Percentiles rank a stretch among this genome's conserved stretches.
These are phyloP conservation scores for Linnemannia elongata DNA, from an alignment of 192 early-diverging fungal genomes.

Conservation along the genomic window DNA sequence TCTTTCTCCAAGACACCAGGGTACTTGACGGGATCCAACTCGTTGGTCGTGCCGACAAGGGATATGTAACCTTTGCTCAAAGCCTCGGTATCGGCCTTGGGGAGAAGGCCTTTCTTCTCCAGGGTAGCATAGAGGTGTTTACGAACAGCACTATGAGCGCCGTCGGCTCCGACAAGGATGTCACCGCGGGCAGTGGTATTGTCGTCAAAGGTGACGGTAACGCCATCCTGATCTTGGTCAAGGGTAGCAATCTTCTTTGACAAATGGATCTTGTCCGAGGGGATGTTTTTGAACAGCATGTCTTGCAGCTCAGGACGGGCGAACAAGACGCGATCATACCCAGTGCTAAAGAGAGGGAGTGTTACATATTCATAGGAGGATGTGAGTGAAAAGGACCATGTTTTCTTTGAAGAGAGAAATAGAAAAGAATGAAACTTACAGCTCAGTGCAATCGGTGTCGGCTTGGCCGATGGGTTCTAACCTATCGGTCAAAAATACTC, in stretches of 20 bases:
- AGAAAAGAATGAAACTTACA: background rate
- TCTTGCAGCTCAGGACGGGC: slow-evolving; percentile 23
- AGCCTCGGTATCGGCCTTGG: slow-evolving; percentile 1
- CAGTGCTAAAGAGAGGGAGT: background rate
- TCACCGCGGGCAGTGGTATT: slow-evolving; percentile 17
- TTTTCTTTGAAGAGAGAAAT: no score
- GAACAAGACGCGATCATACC: slow-evolving; percentile 16
- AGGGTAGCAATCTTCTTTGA: slow-evolving; percentile 20
- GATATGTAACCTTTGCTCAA: slow-evolving; percentile 10
- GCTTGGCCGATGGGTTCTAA: background rate
- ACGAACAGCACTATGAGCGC: slow-evolving; percentile 28
- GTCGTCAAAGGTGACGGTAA: slow-evolving; percentile 28
- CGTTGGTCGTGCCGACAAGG: slow-evolving; percentile 19
- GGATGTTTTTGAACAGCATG: slow-evolving; percentile 13
- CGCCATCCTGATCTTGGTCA: slow-evolving; percentile 14
- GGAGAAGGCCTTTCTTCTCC: slow-evolving; percentile 7
- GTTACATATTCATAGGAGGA: background rate
- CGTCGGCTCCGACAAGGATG: slow-evolving; percentile 36
- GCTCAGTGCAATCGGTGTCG: no score
- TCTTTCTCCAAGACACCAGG: slow-evolving; percentile 22
- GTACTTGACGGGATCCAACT: slow-evolving; percentile 22
- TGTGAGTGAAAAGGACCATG: no score
- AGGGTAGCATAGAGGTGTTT: slow-evolving; percentile 11
- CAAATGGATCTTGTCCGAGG: slow-evolving; percentile 32
- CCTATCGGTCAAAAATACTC: background rate